A percentile compares a stretch with the other conserved stretches of the same genome.
Evolutionary conservation across 1,139 yeast species (phyloP).

Genomic region (Wickerhamomyces sp.): DNA sequence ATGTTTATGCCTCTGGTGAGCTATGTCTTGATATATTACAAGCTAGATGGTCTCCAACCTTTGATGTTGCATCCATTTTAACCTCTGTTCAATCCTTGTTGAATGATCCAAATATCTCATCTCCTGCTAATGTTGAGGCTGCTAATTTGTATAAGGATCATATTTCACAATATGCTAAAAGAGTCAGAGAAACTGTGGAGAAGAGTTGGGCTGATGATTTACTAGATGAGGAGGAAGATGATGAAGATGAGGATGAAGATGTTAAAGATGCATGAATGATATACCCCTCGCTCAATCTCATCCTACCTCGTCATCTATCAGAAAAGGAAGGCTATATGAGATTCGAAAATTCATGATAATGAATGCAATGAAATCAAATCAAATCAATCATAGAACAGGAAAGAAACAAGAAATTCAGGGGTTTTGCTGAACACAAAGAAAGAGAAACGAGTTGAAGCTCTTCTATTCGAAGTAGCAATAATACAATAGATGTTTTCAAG

Average conservation of each 20-base stretch:
- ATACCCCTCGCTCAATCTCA: too few species aligned
- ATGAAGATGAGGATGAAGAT: conserved; percentile 47
- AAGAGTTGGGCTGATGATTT: conserved; percentile 81
- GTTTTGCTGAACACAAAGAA: too few species aligned
- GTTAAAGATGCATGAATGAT: conserved; percentile 17
- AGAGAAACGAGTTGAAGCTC: too few species aligned
- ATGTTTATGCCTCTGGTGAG: conserved; percentile 93
- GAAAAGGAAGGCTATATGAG: too few species aligned
- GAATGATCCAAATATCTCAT: conserved; percentile 93
- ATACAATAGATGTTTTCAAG: too few species aligned
- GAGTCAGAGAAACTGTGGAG: conserved; percentile 94
- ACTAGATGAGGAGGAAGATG: conserved; percentile 65
- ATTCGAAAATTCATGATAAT: too few species aligned
- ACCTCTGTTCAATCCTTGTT: conserved; percentile 80
- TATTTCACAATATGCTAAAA: conserved; percentile 81
- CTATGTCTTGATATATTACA: conserved; percentile 93
- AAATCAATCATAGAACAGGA: too few species aligned
- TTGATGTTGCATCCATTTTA: conserved; percentile 94
- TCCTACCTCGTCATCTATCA: too few species aligned
- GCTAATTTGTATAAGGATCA: conserved; percentile 95
- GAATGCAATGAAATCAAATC: too few species aligned
- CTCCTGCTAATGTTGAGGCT: conserved; percentile 98
- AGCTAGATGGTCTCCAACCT: conserved; percentile 98
- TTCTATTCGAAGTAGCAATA: too few species aligned
- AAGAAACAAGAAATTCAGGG: too few species aligned